A percentile compares a stretch with the other conserved stretches of the same genome.
These are phyloP conservation scores for Heterobasidion parviporum DNA, from an alignment of 1,284 basidiomycete species.

Conservation along the genomic window DNA sequence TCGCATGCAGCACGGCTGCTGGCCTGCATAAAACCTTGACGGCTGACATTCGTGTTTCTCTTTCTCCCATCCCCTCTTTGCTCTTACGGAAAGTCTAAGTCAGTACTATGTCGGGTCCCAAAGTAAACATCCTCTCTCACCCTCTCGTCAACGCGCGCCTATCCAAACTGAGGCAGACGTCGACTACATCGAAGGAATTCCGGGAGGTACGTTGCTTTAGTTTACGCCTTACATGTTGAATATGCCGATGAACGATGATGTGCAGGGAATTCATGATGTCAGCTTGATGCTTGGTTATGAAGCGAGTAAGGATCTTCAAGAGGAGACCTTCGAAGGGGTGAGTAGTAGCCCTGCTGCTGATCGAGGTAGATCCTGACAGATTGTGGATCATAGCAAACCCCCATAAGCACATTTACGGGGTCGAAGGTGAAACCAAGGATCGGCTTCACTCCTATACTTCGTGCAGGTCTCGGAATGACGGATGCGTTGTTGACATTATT, in stretches of 20 bases:
- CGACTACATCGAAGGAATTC: slow-evolving; percentile 68
- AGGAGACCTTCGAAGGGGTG: slow-evolving; percentile 57
- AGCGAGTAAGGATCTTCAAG: slow-evolving; percentile 57
- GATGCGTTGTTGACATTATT: slow-evolving; percentile 79
- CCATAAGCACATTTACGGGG: slow-evolving; percentile 61
- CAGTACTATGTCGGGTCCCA: slow-evolving; percentile 16
- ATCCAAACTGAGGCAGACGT: slow-evolving; percentile 57
- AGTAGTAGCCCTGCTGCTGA: slow-evolving; percentile 13
- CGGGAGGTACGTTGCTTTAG: slow-evolving; percentile 46
- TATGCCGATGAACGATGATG: not conserved
- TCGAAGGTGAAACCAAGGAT: slow-evolving; percentile 63
- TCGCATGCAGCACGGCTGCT: no score
- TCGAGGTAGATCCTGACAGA: not conserved
- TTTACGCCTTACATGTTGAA: not conserved
- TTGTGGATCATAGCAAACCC: slow-evolving; percentile 41
- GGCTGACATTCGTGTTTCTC: not conserved
- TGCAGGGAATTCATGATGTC: slow-evolving; percentile 60
- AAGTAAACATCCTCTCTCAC: slow-evolving; percentile 56
- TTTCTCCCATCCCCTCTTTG: not conserved
- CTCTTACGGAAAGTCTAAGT: not conserved
- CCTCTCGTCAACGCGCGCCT: slow-evolving; percentile 68
- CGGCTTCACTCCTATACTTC: slow-evolving; percentile 84
- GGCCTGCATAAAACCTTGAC: no score
- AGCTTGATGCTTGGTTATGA: slow-evolving; percentile 70
- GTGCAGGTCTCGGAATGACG: slow-evolving; percentile 92